phyloP scores from a whole-genome alignment of 73 alveolate genomes.

The Tetrahymena thermophila region DNA sequence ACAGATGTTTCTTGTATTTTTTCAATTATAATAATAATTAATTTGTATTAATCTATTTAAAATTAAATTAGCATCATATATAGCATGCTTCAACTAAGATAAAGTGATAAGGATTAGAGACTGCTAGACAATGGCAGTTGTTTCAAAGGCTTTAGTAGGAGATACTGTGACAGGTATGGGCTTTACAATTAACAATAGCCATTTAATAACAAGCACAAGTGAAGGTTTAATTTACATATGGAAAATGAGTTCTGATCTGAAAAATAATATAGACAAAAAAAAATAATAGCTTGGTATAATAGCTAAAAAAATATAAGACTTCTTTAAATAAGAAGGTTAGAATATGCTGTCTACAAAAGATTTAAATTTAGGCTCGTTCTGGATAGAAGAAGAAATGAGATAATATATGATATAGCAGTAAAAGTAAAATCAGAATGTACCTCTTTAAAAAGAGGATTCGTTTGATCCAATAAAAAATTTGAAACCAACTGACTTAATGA shows the following conservation, averaged over 20 bases:
- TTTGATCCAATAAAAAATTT: neutral
- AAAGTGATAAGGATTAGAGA: conserved; percentile 42
- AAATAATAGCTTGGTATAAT: conserved; percentile 16
- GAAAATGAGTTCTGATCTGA: conserved; percentile 42
- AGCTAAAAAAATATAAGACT: conserved; percentile 14
- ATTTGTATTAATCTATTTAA: neutral
- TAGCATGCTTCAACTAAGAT: conserved; percentile 20
- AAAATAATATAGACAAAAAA: neutral
- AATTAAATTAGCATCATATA: conserved; percentile 3
- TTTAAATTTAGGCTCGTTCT: conserved; percentile 24
- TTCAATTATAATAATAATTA: neutral
- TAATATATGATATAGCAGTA: conserved; percentile 4
- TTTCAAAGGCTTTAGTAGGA: conserved; percentile 47
- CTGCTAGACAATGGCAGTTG: conserved; percentile 36
- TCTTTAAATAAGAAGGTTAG: conserved; percentile 10
- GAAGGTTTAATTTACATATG: conserved; percentile 74
- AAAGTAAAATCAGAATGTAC: neutral
- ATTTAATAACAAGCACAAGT: conserved; percentile 50
- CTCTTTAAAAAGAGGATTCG: neutral
- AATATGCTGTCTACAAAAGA: conserved; percentile 19
- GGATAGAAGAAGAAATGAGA: conserved; percentile 46
- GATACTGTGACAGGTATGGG: conserved; percentile 58
- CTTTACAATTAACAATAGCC: conserved; percentile 52
- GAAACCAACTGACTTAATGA: neutral
- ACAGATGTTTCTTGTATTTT: conserved; percentile 17